A percentile compares a stretch with the other conserved stretches of the same genome.
These are phyloP conservation scores for Paracorniculantispora psalliotae DNA, from an alignment of 2,329 filamentous ascomycete genomes.

Conservation along the genomic window DNA sequence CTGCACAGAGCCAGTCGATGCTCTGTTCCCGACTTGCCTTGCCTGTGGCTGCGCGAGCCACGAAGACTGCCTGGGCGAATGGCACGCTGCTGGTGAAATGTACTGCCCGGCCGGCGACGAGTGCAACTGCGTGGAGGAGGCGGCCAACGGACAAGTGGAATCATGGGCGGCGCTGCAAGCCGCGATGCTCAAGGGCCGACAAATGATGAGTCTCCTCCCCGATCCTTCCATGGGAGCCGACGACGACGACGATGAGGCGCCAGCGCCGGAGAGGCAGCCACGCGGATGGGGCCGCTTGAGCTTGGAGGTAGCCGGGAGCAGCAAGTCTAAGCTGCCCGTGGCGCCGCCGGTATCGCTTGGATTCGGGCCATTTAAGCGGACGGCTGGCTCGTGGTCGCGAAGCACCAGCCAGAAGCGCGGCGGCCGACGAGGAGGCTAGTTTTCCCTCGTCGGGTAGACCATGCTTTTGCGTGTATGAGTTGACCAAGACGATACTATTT, in stretches of 20 bases:
- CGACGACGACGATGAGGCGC: background rate
- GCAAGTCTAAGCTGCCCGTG: background rate
- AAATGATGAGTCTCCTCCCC: slow-evolving; percentile 4
- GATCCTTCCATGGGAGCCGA: background rate
- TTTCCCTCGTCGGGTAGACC: slow-evolving; percentile 9
- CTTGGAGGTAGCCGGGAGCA: background rate
- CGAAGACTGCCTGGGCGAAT: slow-evolving; percentile 53
- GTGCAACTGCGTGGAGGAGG: slow-evolving; percentile 56
- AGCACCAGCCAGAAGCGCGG: slow-evolving; percentile 10
- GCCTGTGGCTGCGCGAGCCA: slow-evolving; percentile 60
- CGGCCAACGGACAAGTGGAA: slow-evolving; percentile 53
- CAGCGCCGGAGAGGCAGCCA: slow-evolving; percentile 1
- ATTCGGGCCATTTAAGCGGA: slow-evolving; percentile 13
- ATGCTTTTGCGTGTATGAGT: background rate
- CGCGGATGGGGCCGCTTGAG: slow-evolving; percentile 4
- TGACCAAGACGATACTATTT: background rate
- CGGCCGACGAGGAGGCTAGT: slow-evolving; percentile 14
- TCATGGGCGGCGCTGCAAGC: slow-evolving; percentile 50
- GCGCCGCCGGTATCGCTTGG: slow-evolving; percentile 9
- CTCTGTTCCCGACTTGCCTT: slow-evolving; percentile 56
- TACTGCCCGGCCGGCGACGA: slow-evolving; percentile 61
- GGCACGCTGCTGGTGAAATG: slow-evolving; percentile 52
- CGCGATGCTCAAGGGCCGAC: slow-evolving; percentile 30
- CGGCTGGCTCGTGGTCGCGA: slow-evolving; percentile 11
- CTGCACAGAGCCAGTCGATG: slow-evolving; percentile 56